These are phyloP conservation scores for Leishmania mexicana DNA, from an alignment of 208 protist species.

Conservation along the genomic window DNA sequence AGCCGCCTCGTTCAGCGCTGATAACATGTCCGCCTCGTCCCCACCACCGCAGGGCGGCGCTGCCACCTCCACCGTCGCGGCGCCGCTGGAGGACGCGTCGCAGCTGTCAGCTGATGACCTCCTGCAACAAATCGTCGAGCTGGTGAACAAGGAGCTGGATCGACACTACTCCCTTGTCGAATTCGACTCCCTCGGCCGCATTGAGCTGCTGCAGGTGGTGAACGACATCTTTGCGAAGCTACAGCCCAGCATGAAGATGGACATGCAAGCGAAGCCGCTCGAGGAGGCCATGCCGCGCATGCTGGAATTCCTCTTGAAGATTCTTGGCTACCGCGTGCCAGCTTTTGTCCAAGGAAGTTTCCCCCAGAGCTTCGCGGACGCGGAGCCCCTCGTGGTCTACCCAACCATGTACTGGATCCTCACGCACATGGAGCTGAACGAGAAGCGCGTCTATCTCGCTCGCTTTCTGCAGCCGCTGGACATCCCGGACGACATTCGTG, in stretches of 20 bases:
- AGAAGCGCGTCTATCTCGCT: constrained; percentile 91
- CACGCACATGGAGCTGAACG: constrained; percentile 84
- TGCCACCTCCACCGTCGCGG: constrained; percentile 5
- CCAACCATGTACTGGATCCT: constrained; percentile 91
- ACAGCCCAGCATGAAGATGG: constrained; percentile 60
- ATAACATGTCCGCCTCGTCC: constrained; percentile 19
- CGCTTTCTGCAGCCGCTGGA: constrained; percentile 88
- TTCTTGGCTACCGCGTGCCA: constrained; percentile 83
- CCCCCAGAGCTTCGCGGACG: constrained; percentile 71
- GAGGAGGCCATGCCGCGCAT: constrained; percentile 63
- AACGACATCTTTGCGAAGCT: constrained; percentile 86
- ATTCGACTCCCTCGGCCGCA: constrained; percentile 75
- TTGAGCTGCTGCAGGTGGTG: constrained; percentile 81
- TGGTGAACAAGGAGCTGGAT: constrained; percentile 71
- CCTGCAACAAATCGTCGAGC: constrained; percentile 81
- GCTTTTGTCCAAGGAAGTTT: constrained; percentile 74
- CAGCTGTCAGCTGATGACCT: constrained; percentile 71
- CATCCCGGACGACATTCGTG: constrained; percentile 84
- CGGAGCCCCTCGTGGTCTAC: constrained; percentile 85
- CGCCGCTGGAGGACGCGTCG: constrained; percentile 16
- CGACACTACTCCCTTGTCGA: constrained; percentile 87
- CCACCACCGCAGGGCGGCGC: constrained; percentile 16
- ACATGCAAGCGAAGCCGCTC: constrained; percentile 48
- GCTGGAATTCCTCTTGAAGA: constrained; percentile 84
- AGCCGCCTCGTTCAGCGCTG: not conserved